A percentile compares a stretch with the other conserved stretches of the same genome.
These are phyloP conservation scores for Capronia americana DNA, from an alignment of 2,329 filamentous ascomycete genomes.

Conservation along the genomic window DNA sequence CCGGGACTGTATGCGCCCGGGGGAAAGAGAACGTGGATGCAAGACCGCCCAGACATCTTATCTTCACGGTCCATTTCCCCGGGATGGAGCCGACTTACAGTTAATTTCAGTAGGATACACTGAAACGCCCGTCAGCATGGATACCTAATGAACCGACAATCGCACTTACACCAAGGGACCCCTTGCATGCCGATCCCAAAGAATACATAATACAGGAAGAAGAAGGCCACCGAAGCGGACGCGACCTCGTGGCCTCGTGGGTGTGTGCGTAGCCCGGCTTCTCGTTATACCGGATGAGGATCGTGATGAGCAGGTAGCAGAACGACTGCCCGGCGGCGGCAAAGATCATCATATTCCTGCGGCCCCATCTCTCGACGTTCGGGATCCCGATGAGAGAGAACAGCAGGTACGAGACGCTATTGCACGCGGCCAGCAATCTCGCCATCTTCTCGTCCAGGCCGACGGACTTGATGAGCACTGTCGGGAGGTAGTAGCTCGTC, in stretches of 20 bases:
- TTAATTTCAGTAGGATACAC: conserved; percentile 59
- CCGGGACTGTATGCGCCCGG: too few relatives aligned
- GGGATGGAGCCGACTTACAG: conserved; percentile 23
- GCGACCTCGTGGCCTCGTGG: conserved; percentile 36
- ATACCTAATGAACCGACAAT: conserved; percentile 25
- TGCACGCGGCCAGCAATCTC: conserved; percentile 63
- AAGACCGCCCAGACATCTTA: too few relatives aligned
- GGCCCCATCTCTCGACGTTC: conserved; percentile 60
- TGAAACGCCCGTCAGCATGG: conserved; percentile 22
- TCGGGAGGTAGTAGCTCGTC: conserved; percentile 60
- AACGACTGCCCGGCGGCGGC: conserved; percentile 60
- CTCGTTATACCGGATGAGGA: conserved; percentile 55
- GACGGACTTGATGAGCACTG: conserved; percentile 65
- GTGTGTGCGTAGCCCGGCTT: conserved; percentile 43
- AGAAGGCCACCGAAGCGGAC: conserved; percentile 54
- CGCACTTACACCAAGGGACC: conserved; percentile 48
- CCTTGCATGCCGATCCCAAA: conserved; percentile 60
- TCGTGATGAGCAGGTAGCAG: conserved; percentile 60
- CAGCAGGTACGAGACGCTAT: conserved; percentile 57
- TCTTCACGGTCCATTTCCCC: too few relatives aligned
- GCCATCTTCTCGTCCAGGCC: conserved; percentile 60
- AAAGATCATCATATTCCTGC: conserved; percentile 66
- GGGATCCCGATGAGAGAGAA: conserved; percentile 56
- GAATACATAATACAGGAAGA: conserved; percentile 63
- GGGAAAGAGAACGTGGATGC: too few relatives aligned